Base-by-base conservation (phyloP, 2,329 filamentous ascomycete genomes). In the Raffaelea ambrosiae region DNA sequence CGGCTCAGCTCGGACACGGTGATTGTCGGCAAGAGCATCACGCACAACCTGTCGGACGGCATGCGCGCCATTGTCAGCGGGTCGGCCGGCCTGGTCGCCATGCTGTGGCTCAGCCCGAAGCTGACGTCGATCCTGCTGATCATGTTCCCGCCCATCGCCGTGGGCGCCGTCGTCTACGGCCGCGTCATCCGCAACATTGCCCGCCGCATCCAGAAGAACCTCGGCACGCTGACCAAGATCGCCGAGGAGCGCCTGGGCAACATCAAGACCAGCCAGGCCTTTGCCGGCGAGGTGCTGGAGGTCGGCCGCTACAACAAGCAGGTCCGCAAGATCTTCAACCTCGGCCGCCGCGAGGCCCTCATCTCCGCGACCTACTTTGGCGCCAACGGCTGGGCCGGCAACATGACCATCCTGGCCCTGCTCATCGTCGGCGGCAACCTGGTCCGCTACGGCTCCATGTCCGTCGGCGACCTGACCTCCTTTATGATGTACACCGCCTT, bases 401-500 rank as follows among this genome's bases (percentile, higher is more conserved):
- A 98, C 61, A 87, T 97, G 82, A 97, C 93, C 1, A 91, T 98
- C 54, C 71, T 98, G 48, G 86, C 86, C 13, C 80, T 98, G 60
- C 76, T 98, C 1, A 87, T 95, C 59, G 86, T 91, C 29, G 93
- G 94, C 54, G 89, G 93, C 48, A 84, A 84, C 51, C 88, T 96
- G 69, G 93, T 98, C 29, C 84, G 89, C 57, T 81, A 79, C 11
- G 93, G 93, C 2, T 74, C 83, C 39, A 93, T 98, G 70, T 88
- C 81, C 8, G 83, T 97, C 43, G 93, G 93, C 57, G 91, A 98
- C 55, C 69, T 98, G 40, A 94, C 93, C 1, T 95, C 89, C 0
- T 98, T 98, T 67, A 78, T 98, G 70, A 97, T 98, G 91, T 98
- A 97, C 66, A 95, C 90, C 3, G 91, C 88, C 3, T 97, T 83